Conservation (phyloP, 1,284 basidiomycete genomes). For the Meira miltonrushii region DNA sequence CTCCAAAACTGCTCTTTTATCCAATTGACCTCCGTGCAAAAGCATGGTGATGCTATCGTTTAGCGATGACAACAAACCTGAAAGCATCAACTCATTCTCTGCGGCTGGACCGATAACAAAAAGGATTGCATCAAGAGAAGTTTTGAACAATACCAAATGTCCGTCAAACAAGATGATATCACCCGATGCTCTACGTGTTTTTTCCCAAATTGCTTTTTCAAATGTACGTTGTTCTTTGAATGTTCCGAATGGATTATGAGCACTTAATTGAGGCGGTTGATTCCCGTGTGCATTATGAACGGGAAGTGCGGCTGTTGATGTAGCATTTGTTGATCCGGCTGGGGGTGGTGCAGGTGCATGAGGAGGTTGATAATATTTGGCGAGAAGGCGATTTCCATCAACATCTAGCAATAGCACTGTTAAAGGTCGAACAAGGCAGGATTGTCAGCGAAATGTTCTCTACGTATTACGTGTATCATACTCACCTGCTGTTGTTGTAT, state of each 20-base stretch:
- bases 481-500: constrained; percentile 42
- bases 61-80: constrained; percentile 74
- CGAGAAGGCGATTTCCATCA: constrained; percentile 86
- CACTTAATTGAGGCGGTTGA: constrained; percentile 24
- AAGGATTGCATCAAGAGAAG: constrained; percentile 89
- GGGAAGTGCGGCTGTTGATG: constrained; percentile 22
- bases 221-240: constrained; percentile 91
- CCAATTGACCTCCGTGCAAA: constrained; percentile 71
- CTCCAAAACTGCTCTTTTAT: constrained; percentile 91
- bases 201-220: constrained; percentile 90
- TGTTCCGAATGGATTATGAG: constrained; percentile 62
- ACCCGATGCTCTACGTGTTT: constrained; percentile 55
- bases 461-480: neutral
- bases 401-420: constrained; percentile 77
- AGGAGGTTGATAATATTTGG: constrained; percentile 86
- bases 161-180: constrained; percentile 91
- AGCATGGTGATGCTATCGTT: constrained; percentile 79
- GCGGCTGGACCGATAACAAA: constrained; percentile 82
- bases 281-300: constrained; percentile 3
- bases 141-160: constrained; percentile 85
- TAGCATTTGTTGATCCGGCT: constrained; percentile 20
- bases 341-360: constrained; percentile 54
- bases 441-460: neutral
- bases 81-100: constrained; percentile 96
- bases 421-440: constrained; percentile 33